Evolutionary conservation across 2,329 filamentous ascomycete genomes (phyloP), one percentile per base, ranked within the genome.

Genomic region (Apiospora pterosperma): DNA sequence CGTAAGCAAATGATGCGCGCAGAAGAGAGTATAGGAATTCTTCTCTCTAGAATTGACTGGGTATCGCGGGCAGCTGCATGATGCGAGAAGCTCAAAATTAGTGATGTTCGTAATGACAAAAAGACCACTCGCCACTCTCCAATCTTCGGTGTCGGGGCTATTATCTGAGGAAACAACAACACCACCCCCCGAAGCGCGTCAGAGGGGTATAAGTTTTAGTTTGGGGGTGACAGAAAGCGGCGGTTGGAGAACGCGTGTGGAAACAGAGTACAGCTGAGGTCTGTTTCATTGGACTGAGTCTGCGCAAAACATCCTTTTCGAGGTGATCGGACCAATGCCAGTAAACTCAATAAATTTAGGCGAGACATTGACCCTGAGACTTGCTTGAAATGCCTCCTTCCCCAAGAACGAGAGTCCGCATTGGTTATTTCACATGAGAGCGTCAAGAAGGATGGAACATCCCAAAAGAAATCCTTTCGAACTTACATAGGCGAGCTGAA

Each of bases 51-150:
- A 62, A 69, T 69, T 66, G 68, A 72, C 66, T 65, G 69, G 66
- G 73, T 66, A 65, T 69, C 63, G 68, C 72, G 76, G 75, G 67
- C 68, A 70, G 74, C 78, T 80, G 76, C 77, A 79, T 77, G 67
- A 67, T 66, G 67, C 72, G 67, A 61, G 67, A 67, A 67, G 66
- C 62, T 67, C 67, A 67, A 69, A 63, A 68, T 72, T 78, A 55
- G 48, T 55, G 28, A 34, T 34, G 48, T 55, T 55, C 48, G 28
- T 55, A 55, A 55, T 55, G 16, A 34, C 25, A 55, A 5, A 34
- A 28, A 55, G 28, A 55, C 19, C 28, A 21, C 10, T n/a, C 42
- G 14, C n/a, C 8, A 34, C 48, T 55, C 48, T 34, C 16, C 48
- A 55, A 55, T 55, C 48, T 55, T 6, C 34, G 25, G 25, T 55